These are phyloP conservation scores for Calocera viscosa DNA, from an alignment of 768 basidiomycete species.

Conservation along the genomic window DNA sequence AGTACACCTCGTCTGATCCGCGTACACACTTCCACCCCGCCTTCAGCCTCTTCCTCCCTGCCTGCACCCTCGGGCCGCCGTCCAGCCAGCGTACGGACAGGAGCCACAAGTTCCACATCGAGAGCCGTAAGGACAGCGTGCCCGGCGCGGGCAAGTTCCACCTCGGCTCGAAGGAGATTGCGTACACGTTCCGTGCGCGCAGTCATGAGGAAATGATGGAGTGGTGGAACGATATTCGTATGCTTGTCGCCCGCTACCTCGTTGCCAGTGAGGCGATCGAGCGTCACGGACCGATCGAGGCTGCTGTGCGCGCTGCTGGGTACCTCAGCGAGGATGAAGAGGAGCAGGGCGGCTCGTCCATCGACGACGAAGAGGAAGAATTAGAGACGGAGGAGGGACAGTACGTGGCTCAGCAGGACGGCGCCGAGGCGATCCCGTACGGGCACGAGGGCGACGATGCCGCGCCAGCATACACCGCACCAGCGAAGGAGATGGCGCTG, in stretches of 20 bases:
- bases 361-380: conserved; percentile 39
- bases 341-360: conserved; percentile 49
- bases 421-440: conserved; percentile 9
- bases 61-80: conserved; percentile 91
- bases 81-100: conserved; percentile 47
- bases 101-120: conserved; percentile 95
- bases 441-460: conserved; percentile 35
- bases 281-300: conserved; percentile 80
- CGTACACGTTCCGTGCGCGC: conserved; percentile 82
- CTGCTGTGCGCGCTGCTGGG: conserved; percentile 79
- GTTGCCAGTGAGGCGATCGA: conserved; percentile 91
- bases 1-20: conserved; percentile 70
- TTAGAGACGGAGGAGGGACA: conserved; percentile 42
- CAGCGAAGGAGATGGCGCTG: conserved; percentile 31
- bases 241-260: conserved; percentile 86
- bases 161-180: conserved; percentile 31
- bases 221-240: conserved; percentile 97
- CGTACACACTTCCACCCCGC: conserved; percentile 45
- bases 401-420: conserved; percentile 17
- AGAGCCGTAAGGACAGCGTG: conserved; percentile 61
- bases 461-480: conserved; percentile 42
- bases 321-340: conserved; percentile 73
- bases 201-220: conserved; percentile 98
- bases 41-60: conserved; percentile 83
- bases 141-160: conserved; percentile 32